phyloP scores from a whole-genome alignment of 1,284 basidiomycete species.

The Singerocomus inundabilis region DNA sequence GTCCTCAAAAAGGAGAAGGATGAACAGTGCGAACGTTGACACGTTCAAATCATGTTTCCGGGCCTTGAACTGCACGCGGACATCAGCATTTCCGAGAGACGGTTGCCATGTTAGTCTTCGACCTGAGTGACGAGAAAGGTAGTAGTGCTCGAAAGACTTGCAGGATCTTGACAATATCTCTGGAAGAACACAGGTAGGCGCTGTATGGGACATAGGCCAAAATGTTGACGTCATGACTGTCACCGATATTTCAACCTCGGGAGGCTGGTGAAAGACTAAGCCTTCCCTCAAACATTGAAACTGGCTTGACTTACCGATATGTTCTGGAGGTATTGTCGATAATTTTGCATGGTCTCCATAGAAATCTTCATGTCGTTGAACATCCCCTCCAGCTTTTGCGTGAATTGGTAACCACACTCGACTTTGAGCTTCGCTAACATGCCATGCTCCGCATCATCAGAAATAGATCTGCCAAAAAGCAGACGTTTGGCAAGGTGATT shows the following conservation, averaged over 20 bases:
- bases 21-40: conserved; percentile 86
- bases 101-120: conserved; percentile 93
- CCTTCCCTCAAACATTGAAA: background rate
- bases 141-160: conserved; percentile 87
- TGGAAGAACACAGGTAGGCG: conserved; percentile 68
- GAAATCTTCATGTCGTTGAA: conserved; percentile 97
- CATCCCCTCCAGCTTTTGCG: conserved; percentile 98
- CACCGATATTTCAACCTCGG: conserved; percentile 79
- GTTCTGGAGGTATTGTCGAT: conserved; percentile 59
- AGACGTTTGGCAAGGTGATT: conserved; percentile 92
- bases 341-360: conserved; percentile 78
- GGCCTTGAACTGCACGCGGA: conserved; percentile 80
- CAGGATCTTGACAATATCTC: conserved; percentile 61
- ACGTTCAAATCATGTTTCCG: conserved; percentile 90
- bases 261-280: conserved; percentile 44
- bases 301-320: conserved; percentile 44
- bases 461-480: conserved; percentile 82
- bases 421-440: conserved; percentile 99
- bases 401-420: conserved; percentile 96
- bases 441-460: conserved; percentile 95
- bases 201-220: conserved; percentile 79
- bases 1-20: conserved; percentile 87
- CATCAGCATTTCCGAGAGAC: conserved; percentile 89
- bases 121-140: conserved; percentile 86
- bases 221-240: conserved; percentile 91